Evolutionary conservation across 768 basidiomycete genomes (phyloP).

Genomic region (Infundibulicybe gibba): DNA sequence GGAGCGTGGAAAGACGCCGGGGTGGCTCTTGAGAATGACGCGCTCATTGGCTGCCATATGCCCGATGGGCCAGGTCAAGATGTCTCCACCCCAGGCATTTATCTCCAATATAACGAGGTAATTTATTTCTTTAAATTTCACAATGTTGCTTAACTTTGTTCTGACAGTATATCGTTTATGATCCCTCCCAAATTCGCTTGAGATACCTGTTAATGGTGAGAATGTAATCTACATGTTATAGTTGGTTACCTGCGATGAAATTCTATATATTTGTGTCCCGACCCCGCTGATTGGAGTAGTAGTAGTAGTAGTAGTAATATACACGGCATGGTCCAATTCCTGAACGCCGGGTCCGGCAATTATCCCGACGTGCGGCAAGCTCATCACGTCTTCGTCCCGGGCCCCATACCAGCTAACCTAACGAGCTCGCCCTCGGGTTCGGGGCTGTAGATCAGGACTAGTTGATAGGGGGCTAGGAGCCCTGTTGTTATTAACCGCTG

Average conservation of each 20-base stretch:
- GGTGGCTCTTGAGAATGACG: conserved; percentile 40
- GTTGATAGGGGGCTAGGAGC: too few relatives aligned
- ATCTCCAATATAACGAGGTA: conserved; percentile 58
- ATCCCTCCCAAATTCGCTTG: conserved; percentile 52
- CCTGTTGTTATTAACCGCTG: too few relatives aligned
- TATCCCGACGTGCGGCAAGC: too few relatives aligned
- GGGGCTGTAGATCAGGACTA: too few relatives aligned
- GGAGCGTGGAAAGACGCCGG: conserved; percentile 59
- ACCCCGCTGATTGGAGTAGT: too few relatives aligned
- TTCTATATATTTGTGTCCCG: conserved; percentile 2
- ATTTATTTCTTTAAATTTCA: conserved; percentile 5
- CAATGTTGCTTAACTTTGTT: background rate
- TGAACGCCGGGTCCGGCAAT: too few relatives aligned
- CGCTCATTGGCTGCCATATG: conserved; percentile 53
- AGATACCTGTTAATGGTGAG: conserved; percentile 57
- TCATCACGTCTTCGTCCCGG: too few relatives aligned
- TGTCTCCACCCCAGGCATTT: conserved; percentile 18
- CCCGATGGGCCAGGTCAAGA: conserved; percentile 46
- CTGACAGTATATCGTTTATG: conserved; percentile 58
- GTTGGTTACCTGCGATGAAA: background rate
- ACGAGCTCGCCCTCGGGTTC: too few relatives aligned
- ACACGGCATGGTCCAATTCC: too few relatives aligned
- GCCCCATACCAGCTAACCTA: too few relatives aligned
- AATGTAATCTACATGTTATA: conserved; percentile 23
- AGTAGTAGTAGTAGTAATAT: too few relatives aligned